Evolutionary conservation across 2,329 filamentous ascomycete species (phyloP).

Genomic region (Xylariaceae sp.): DNA sequence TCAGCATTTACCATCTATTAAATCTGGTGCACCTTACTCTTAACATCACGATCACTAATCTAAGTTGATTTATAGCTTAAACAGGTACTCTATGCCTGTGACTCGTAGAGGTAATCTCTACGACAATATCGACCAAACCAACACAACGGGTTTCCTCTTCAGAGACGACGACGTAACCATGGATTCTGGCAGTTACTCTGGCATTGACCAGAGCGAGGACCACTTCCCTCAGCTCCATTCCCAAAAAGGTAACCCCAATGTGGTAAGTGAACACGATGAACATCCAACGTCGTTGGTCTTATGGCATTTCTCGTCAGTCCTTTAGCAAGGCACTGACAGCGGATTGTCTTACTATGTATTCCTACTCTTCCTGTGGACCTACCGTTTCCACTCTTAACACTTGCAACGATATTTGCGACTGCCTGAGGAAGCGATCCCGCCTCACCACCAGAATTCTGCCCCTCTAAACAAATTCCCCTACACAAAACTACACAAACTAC

Average conservation of each 20-base stretch:
- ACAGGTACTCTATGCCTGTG: constrained; percentile 94
- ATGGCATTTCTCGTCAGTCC: not conserved
- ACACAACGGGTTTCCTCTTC: constrained; percentile 86
- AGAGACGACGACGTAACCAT: constrained; percentile 73
- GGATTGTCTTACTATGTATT: not conserved
- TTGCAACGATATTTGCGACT: not conserved
- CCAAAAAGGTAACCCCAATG: constrained; percentile 56
- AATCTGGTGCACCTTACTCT: not conserved
- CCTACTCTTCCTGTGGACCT: not conserved
- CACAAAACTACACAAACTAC: constrained; percentile 9
- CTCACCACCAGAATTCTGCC: constrained; percentile 18
- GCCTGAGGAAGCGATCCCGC: not conserved
- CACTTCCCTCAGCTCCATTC: constrained; percentile 85
- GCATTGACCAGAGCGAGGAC: constrained; percentile 78
- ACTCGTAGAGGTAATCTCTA: constrained; percentile 73
- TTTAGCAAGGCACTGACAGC: not conserved
- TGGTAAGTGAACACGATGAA: constrained; percentile 49
- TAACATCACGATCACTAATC: constrained; percentile 24
- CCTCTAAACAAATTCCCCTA: constrained; percentile 3
- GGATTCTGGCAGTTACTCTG: constrained; percentile 72
- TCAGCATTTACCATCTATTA: not conserved
- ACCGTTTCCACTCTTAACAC: not conserved
- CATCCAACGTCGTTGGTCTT: not conserved
- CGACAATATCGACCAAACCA: constrained; percentile 79
- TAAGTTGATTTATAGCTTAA: constrained; percentile 62